A percentile compares a stretch with the other conserved stretches of the same genome.
Conservation (phyloP, 805 yeast species). For the Metschnikowia kunwiensis region DNA sequence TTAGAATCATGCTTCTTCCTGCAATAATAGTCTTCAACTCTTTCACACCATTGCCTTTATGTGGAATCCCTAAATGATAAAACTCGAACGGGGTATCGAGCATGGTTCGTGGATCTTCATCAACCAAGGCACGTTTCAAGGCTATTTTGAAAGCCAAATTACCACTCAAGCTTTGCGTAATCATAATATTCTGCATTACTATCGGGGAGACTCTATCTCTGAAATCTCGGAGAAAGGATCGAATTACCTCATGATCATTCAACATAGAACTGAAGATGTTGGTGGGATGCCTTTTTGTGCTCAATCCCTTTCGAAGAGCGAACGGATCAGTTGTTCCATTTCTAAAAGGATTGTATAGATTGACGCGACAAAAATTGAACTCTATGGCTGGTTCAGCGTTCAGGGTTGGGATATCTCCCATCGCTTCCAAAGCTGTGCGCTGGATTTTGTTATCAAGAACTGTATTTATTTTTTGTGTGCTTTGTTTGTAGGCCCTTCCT, state of each 20-base stretch:
- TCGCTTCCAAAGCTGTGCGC: slow-evolving; percentile 3
- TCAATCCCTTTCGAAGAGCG: slow-evolving; percentile 12
- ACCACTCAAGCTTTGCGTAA: slow-evolving; percentile 10
- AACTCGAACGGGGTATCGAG: slow-evolving; percentile 13
- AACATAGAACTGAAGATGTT: slow-evolving; percentile 11
- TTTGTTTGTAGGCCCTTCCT: slow-evolving; percentile 5
- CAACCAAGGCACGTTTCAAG: slow-evolving; percentile 6
- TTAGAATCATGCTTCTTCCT: slow-evolving; percentile 10
- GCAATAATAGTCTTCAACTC: slow-evolving; percentile 17
- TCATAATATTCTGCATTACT: slow-evolving; percentile 11
- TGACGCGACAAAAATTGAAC: slow-evolving; percentile 6
- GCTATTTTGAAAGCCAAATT: slow-evolving; percentile 9
- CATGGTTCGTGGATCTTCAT: slow-evolving; percentile 4
- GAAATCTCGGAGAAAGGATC: slow-evolving; percentile 4
- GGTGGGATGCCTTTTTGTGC: slow-evolving; percentile 9
- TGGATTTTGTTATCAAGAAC: slow-evolving; percentile 1
- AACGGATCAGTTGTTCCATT: slow-evolving; percentile 12
- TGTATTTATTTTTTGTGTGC: slow-evolving; percentile 1
- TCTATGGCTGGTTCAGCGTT: neutral
- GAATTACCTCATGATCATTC: slow-evolving; percentile 8
- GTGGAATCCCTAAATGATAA: slow-evolving; percentile 1
- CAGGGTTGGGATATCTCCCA: slow-evolving; percentile 1
- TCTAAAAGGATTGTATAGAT: slow-evolving; percentile 14
- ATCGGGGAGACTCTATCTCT: neutral
- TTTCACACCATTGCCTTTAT: slow-evolving; percentile 1